Evolutionary conservation across 352 stramenopile genomes (phyloP), one percentile per base, ranked within the genome.

Genomic region (Phytophthora cajani): DNA sequence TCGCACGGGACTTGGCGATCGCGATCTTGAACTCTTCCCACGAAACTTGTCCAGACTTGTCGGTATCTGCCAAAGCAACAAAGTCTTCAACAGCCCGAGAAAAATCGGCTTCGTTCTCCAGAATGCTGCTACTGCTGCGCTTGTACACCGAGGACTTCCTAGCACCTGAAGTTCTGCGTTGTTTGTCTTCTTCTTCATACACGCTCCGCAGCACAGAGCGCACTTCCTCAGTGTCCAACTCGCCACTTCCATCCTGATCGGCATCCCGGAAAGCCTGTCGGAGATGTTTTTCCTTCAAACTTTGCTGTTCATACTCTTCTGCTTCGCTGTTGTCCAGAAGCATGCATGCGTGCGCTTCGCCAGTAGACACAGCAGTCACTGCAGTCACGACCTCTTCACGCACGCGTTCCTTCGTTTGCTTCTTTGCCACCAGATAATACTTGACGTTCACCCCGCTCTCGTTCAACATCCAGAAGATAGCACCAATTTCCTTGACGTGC

Each of bases 11-110:
- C 69, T 94, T 94, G 1, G 82, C 65, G 71, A 97, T 92, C 7
- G 89, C 89, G 27, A 85, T 72, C 68, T 94, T 93, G 61, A 97
- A 97, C 63, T 95, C 88, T 66, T 96, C 89, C 80, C 87, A 94
- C 36, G 88, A 95, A 17, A 97, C 85, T 62, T 85, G 75, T 5
- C 87, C 87, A 12, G 87, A 95, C 17, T 78, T 75, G 59, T 97
- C 88, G 1, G 85, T 93, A 54, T 95, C 88, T 19, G 88, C 89
- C 5, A 95, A 64, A 2, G 64, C 78, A 53, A 97, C 81, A 44
- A 97, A 97, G 30, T 94, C 87, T 38, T 95, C 78, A 7, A 96
- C 87, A 30, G 68, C 58, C 49, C 71, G 70, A 27, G 88, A 66
- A 47, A 95, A 67, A 19, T 92, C 84, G 11, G 78, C 40, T n/a